phyloP scores from a whole-genome alignment of 306 rosid genomes.

The Fragaria vesca region DNA sequence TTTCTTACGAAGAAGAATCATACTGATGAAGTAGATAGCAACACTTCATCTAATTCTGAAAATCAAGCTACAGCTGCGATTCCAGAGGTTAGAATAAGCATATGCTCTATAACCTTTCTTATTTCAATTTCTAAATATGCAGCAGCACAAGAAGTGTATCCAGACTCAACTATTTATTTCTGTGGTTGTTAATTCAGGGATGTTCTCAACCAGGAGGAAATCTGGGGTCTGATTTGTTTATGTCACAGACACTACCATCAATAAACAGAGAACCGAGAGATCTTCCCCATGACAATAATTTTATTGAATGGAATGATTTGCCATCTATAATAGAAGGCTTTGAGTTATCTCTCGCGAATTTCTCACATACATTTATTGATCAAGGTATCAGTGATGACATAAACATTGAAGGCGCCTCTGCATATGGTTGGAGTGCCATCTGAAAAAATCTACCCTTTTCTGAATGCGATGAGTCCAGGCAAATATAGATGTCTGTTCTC shows the following conservation, averaged over 20 bases:
- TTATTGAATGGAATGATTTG: background rate
- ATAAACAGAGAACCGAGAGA: background rate
- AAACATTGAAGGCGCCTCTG: too few relatives aligned
- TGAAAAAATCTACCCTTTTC: background rate
- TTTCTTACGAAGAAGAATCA: background rate
- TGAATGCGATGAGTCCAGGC: background rate
- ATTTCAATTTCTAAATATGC: constrained; percentile 1
- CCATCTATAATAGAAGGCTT: background rate
- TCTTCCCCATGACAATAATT: background rate
- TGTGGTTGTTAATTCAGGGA: constrained; percentile 29
- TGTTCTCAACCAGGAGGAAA: background rate
- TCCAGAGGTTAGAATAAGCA: constrained; percentile 40
- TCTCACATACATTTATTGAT: constrained; percentile 15
- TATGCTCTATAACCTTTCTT: background rate
- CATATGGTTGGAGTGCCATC: background rate
- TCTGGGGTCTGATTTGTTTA: background rate
- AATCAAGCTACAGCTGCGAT: background rate
- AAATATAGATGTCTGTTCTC: too few relatives aligned
- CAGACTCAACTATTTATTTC: constrained; percentile 8
- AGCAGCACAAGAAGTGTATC: constrained; percentile 2
- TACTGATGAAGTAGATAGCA: background rate
- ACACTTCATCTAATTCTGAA: background rate
- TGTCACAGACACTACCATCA: background rate
- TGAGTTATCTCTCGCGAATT: constrained; percentile 10
- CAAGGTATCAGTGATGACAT: constrained; percentile 30